Base-by-base conservation (phyloP, 1,284 basidiomycete genomes). In the Microbotryomycetes sp. region DNA sequence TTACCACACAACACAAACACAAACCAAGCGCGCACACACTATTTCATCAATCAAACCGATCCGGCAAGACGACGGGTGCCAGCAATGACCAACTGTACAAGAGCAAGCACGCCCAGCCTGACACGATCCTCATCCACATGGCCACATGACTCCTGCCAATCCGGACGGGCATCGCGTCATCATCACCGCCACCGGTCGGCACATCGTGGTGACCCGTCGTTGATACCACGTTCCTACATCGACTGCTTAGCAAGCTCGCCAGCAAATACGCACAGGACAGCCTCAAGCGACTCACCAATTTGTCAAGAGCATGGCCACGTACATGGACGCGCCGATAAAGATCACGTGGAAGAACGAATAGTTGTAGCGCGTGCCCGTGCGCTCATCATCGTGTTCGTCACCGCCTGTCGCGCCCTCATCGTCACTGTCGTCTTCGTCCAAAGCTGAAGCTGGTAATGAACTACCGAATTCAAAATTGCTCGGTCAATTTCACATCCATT, bases 341-440 rank as follows among this genome's bases (percentile, higher is more conserved):
- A 98, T 97, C 74, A 96, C 78, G 76, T 98, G 94, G 85, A 98
- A 98, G 88, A 92, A 97, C 18, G 91, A 85, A 75, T 99, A 97
- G 72, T 96, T 96, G 78, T 98, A 99, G 66, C 91, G 86, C n/a
- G 91, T 96, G n/a, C 91, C 93, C 50, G 86, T 83, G 30, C 88
- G 84, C 77, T 98, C 94, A 71, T 99, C 96, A 74, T 98, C 94
- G 56, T 85, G 79, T 41, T 85, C 82, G 64, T 93, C 89, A 2
- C 84, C 84, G 28, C 83, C 75, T 27, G 76, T 60, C 1, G 61
- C 57, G 13, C 52, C 76, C 15, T 86, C 84, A 21, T 84, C 81
- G 45, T 72, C 67, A 1, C 54, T 60, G 45, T 88, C 84, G 15
- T 77, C 77, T 63, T 96, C 91, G 48, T 94, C 79, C 23, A 98